phyloP scores from a whole-genome alignment of 1,284 basidiomycete genomes.

The Singerocomus inundabilis region DNA sequence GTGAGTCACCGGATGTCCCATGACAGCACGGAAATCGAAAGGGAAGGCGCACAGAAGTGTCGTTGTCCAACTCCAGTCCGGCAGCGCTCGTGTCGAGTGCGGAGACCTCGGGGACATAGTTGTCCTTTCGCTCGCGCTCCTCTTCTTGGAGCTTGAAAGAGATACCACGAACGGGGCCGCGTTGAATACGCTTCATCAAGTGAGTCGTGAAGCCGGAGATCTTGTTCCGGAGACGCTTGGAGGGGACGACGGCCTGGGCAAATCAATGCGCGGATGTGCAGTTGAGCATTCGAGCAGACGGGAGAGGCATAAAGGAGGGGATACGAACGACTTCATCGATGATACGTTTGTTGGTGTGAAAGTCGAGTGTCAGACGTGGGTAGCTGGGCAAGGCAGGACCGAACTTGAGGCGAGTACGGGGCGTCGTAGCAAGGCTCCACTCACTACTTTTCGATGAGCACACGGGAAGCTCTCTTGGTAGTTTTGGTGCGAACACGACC shows the following conservation, averaged over 20 bases:
- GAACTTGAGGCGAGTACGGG: neutral
- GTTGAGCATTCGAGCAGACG: neutral
- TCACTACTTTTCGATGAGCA: conserved; percentile 99
- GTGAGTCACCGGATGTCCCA: neutral
- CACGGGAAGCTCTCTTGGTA: conserved; percentile 98
- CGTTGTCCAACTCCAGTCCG: conserved; percentile 84
- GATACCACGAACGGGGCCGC: conserved; percentile 99
- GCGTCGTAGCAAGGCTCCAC: conserved; percentile 32
- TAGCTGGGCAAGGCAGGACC: conserved; percentile 55
- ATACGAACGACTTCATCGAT: conserved; percentile 94
- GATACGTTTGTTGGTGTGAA: conserved; percentile 99
- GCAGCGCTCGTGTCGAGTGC: conserved; percentile 80
- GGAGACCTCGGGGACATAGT: conserved; percentile 96
- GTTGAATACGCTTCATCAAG: conserved; percentile 99
- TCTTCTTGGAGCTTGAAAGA: conserved; percentile 99
- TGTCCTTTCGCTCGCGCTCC: conserved; percentile 99
- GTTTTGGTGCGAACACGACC: conserved; percentile 99
- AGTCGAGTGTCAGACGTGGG: conserved; percentile 94
- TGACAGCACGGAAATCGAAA: no score
- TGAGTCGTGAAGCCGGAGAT: conserved; percentile 99
- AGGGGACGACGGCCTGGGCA: conserved; percentile 86
- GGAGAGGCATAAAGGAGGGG: neutral
- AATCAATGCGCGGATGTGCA: neutral
- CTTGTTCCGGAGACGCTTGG: conserved; percentile 99
- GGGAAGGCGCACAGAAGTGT: conserved; percentile 75